Conservation (phyloP, 306 rosid species). For the Vigna radiata region DNA sequence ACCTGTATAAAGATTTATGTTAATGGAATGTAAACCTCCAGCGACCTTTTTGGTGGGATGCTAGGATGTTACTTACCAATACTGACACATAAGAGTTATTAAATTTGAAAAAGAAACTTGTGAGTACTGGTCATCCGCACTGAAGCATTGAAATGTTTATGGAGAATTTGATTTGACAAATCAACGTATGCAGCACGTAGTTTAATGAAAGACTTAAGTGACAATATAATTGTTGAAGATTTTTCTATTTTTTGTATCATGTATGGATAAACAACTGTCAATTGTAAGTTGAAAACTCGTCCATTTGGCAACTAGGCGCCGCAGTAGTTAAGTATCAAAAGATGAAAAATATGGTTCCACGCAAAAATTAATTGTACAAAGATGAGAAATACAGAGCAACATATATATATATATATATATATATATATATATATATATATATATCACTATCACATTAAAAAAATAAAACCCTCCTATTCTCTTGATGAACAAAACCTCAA, state of each 20-base stretch:
- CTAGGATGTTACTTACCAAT: not conserved
- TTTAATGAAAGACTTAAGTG: not conserved
- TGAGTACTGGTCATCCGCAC: not conserved
- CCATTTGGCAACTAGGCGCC: not conserved
- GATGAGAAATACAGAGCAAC: conserved; percentile 67
- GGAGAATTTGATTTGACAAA: not conserved
- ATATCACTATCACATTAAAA: conserved; percentile 59
- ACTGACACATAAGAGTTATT: conserved; percentile 27
- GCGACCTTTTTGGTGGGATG: conserved; percentile 28
- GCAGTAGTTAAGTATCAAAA: not conserved
- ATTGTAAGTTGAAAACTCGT: not conserved
- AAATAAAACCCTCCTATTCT: conserved; percentile 40
- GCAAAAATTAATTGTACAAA: conserved; percentile 66
- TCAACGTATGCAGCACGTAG: not conserved
- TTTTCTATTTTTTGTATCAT: not conserved
- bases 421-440: conserved; percentile 63
- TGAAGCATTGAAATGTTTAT: not conserved
- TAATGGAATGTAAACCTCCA: conserved; percentile 36
- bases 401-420: conserved; percentile 64
- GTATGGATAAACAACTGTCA: too few species aligned
- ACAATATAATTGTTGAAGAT: not conserved
- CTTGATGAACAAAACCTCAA: conserved; percentile 41
- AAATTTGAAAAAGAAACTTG: not conserved
- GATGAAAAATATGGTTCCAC: conserved; percentile 54
- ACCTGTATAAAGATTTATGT: conserved; percentile 46